Evolutionary conservation across 352 stramenopile genomes (phyloP).

Genomic region (Globisporangium echinulatum): DNA sequence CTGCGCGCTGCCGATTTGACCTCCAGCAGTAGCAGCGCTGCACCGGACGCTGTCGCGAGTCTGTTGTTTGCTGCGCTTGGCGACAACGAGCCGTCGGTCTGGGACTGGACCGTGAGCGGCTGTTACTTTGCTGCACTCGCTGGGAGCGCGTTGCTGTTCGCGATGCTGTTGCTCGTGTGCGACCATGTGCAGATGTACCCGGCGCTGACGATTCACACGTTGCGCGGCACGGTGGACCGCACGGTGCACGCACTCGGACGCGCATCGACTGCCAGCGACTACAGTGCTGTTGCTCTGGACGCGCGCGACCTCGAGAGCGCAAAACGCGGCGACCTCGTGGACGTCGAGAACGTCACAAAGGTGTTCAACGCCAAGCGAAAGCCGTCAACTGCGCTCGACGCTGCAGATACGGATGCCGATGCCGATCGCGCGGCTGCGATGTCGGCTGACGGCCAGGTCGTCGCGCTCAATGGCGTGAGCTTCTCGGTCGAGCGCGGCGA

Average conservation of each 20-base stretch:
- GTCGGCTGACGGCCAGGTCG: constrained; percentile 40
- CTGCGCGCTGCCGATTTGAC: constrained; percentile 13
- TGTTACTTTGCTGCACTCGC: constrained; percentile 34
- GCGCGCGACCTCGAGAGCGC: constrained; percentile 5
- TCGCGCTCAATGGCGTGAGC: constrained; percentile 27
- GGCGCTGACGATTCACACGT: constrained; percentile 32
- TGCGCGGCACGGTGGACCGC: constrained; percentile 10
- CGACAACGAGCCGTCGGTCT: constrained; percentile 23
- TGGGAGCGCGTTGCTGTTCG: constrained; percentile 37
- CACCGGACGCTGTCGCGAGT: constrained; percentile 10
- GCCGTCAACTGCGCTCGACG: neutral
- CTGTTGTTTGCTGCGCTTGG: constrained; percentile 14
- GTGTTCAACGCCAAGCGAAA: constrained; percentile 41
- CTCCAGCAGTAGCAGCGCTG: neutral
- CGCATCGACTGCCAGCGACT: neutral
- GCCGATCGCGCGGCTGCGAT: constrained; percentile 17
- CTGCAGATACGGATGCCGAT: no score
- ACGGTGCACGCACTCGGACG: constrained; percentile 5
- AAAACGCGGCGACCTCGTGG: constrained; percentile 27
- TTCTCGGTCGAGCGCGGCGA: constrained; percentile 21
- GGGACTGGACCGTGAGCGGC: constrained; percentile 50
- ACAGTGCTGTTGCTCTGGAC: constrained; percentile 1
- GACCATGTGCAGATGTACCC: constrained; percentile 73
- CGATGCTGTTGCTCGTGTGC: constrained; percentile 40
- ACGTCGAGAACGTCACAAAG: constrained; percentile 50